Base-by-base conservation (phyloP, 768 basidiomycete genomes). In the Auricularia auricula-judae region DNA sequence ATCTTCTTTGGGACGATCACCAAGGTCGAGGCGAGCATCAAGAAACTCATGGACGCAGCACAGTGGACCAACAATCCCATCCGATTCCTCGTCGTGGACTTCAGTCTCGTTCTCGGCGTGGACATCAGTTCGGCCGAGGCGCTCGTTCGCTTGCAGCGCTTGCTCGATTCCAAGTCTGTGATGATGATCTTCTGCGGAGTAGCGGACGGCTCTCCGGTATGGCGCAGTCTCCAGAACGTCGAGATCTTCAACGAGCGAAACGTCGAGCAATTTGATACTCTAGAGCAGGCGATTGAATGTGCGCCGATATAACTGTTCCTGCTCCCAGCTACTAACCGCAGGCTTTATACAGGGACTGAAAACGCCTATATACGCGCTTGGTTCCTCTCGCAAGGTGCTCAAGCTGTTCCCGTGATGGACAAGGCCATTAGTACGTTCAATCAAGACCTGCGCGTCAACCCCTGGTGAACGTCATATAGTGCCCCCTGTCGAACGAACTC, bases 111-210 rank as follows among this genome's bases (percentile, higher is more conserved):
- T 1, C 84, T 84, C 10, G 94, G 95, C 0, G 87, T 98, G 34
- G 96, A 99, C 74, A 88, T 97, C 82, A 95, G 91, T 0, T 85
- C 95, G 3, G 92, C 95, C 1, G 96, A 98, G 71, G 96, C 95
- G 0, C 93, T 98, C 68, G 90, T 98, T 44, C 84, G 96, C 10
- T 82, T 98, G 7, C 93, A 96, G 68, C 82, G 95, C 5, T 71
- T 98, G 8, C 77, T 98, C 35, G 78, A 83, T 3, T 83, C 84
- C 2, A 89, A 88, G 70, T 80, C 79, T n/a, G 88, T 98, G 63
- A 82, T 87, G 1, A 79, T 99, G 23, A 91, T 98, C 23, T 84
- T 99, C 65, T 98, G 95, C 72, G 96, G 96, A 0, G 83, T 90
- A 60, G 74, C 78, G 1, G 76, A 77, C 0, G 84, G 88, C 10